phyloP scores from a whole-genome alignment of 495 filamentous ascomycete genomes.

The Penicillium herquei region DNA sequence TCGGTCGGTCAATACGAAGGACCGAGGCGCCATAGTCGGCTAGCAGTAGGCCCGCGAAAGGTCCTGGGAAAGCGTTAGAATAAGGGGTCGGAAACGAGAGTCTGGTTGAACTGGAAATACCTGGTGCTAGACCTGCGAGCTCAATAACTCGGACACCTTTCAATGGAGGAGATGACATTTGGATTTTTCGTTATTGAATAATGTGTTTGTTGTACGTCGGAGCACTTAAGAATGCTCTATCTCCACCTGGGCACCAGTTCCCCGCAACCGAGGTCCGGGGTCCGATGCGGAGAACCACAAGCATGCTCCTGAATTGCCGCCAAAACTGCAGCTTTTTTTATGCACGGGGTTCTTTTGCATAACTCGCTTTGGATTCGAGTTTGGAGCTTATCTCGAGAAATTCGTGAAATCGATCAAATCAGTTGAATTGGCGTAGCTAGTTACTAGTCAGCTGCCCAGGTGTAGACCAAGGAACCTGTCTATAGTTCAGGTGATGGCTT shows the following conservation, averaged over 20 bases:
- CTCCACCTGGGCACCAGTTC: conserved; percentile 3
- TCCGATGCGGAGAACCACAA: conserved; percentile 27
- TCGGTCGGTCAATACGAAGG: conserved; percentile 78
- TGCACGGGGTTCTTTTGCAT: too few species aligned
- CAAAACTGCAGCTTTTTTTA: too few species aligned
- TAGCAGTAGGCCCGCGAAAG: conserved; percentile 85
- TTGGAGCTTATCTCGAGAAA: too few species aligned
- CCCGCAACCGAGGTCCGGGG: conserved; percentile 38
- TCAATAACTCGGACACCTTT: conserved; percentile 79
- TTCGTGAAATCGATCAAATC: too few species aligned
- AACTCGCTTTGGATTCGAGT: too few species aligned
- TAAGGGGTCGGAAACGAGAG: not conserved
- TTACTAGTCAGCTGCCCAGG: too few species aligned
- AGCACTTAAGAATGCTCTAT: conserved; percentile 4
- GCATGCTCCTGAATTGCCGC: too few species aligned
- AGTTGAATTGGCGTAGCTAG: too few species aligned
- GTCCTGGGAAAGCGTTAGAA: conserved; percentile 50
- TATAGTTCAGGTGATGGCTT: too few species aligned
- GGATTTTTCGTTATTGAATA: not conserved
- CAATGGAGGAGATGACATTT: conserved; percentile 52
- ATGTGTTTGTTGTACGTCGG: not conserved
- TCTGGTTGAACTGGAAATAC: conserved; percentile 36
- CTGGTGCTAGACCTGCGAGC: conserved; percentile 85
- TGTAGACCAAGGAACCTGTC: too few species aligned
- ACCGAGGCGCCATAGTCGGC: conserved; percentile 86